Evolutionary conservation across 306 rosid species (phyloP).

Genomic region (Pyrus betulifolia): DNA sequence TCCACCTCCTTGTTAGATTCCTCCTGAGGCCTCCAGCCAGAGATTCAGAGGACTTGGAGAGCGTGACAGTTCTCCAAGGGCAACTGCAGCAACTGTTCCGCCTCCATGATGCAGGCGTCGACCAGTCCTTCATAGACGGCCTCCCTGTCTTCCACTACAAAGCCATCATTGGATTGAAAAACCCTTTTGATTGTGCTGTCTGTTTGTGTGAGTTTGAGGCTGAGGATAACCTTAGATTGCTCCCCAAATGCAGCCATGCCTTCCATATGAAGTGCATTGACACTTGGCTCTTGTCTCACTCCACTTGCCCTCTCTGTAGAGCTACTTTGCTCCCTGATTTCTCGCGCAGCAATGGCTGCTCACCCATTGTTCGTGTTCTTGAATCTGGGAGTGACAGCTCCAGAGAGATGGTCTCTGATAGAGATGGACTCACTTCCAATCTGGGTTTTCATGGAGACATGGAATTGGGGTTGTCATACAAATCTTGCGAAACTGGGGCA

Average conservation of each 20-base stretch:
- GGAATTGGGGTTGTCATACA: constrained; percentile 29
- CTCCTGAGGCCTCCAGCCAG: constrained; percentile 54
- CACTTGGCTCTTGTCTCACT: constrained; percentile 92
- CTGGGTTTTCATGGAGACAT: constrained; percentile 26
- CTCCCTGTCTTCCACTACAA: constrained; percentile 83
- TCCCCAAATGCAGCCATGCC: constrained; percentile 93
- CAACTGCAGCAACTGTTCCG: constrained; percentile 91
- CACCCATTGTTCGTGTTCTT: constrained; percentile 74
- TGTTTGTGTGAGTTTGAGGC: constrained; percentile 89
- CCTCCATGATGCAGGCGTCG: constrained; percentile 95
- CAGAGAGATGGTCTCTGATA: constrained; percentile 50
- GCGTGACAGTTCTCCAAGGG: constrained; percentile 79
- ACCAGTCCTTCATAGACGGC: constrained; percentile 81
- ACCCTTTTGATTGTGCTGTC: constrained; percentile 92
- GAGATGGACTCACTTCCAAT: constrained; percentile 41
- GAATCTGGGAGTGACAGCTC: constrained; percentile 90
- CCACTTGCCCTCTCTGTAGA: constrained; percentile 94
- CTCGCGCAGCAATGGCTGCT: constrained; percentile 24
- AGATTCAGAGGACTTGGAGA: constrained; percentile 57
- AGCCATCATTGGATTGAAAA: constrained; percentile 67
- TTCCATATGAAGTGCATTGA: constrained; percentile 92
- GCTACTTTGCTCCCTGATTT: constrained; percentile 62
- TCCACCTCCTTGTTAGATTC: constrained; percentile 81
- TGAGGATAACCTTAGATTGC: constrained; percentile 72
- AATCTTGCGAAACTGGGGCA: constrained; percentile 30